A percentile compares a stretch with the other conserved stretches of the same genome.
Conservation (phyloP, 257 asterid genomes). For the Solanum tarijense region DNA sequence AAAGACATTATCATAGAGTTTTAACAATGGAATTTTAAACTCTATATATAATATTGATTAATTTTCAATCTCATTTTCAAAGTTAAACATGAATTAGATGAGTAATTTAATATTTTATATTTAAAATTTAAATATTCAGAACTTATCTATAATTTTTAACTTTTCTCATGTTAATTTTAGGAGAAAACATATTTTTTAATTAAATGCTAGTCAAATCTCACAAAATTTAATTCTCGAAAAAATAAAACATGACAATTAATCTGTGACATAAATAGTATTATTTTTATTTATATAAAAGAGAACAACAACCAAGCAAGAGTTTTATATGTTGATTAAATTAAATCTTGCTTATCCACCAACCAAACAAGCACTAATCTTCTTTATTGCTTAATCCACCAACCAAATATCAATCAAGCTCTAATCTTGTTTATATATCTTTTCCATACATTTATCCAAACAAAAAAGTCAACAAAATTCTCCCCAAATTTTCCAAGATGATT, state of each 20-base stretch:
- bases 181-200: background rate
- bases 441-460: background rate
- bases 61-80: background rate
- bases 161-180: too few species aligned
- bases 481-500: background rate
- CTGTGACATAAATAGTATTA: background rate
- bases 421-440: background rate
- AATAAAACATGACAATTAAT: background rate
- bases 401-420: background rate
- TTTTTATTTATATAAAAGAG: background rate
- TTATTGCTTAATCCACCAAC: background rate
- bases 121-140: background rate
- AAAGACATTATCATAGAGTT: too few species aligned
- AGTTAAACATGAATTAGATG: too few species aligned
- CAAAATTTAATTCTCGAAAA: background rate
- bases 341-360: background rate
- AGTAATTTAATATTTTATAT: background rate
- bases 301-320: background rate
- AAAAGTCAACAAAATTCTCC: background rate
- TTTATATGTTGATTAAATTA: background rate
- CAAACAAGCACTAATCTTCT: background rate
- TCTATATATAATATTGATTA: too few species aligned
- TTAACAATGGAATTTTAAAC: too few species aligned
- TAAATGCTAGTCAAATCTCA: background rate
- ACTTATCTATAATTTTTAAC: background rate